phyloP scores from a whole-genome alignment of 352 stramenopile species.

The Phytophthora hibernalis region DNA sequence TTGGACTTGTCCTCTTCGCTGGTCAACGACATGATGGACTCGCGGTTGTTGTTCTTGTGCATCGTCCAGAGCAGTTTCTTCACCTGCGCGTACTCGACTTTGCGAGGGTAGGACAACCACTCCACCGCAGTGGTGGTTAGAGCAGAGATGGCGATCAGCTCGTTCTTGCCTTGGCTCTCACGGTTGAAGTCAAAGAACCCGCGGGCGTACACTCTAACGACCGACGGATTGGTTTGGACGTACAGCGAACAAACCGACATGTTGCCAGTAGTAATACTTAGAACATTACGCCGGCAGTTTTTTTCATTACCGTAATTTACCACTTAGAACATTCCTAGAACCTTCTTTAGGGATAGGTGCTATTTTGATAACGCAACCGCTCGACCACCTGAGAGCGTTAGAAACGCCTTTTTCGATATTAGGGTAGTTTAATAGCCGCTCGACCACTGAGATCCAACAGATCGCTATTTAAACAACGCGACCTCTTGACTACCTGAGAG shows the following conservation, averaged over 20 bases:
- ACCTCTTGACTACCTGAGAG: not conserved
- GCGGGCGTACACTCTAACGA: slow-evolving; percentile 27
- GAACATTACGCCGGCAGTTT: no score
- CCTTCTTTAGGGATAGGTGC: no score
- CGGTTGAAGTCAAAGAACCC: slow-evolving; percentile 41
- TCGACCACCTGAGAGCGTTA: no score
- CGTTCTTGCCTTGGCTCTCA: slow-evolving; percentile 7
- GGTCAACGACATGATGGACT: slow-evolving; percentile 22
- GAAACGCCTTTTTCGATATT: no score
- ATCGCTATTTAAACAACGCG: not conserved
- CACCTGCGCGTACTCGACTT: slow-evolving; percentile 31
- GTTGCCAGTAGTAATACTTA: no score
- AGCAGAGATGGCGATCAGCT: slow-evolving; percentile 22
- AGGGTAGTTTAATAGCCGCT: no score
- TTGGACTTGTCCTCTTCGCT: slow-evolving; percentile 18
- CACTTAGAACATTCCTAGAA: no score
- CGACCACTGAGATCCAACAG: no score
- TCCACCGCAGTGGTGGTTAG: slow-evolving; percentile 20
- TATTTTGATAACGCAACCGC: no score
- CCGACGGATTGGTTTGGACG: slow-evolving; percentile 9
- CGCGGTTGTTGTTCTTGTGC: slow-evolving; percentile 16
- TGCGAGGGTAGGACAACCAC: slow-evolving; percentile 30
- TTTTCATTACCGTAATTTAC: no score
- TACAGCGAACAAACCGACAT: slow-evolving; percentile 33
- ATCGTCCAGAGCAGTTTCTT: slow-evolving; percentile 41